Base-by-base conservation (phyloP, 1,284 basidiomycete genomes). In the Rhodotorula mucilaginosa region DNA sequence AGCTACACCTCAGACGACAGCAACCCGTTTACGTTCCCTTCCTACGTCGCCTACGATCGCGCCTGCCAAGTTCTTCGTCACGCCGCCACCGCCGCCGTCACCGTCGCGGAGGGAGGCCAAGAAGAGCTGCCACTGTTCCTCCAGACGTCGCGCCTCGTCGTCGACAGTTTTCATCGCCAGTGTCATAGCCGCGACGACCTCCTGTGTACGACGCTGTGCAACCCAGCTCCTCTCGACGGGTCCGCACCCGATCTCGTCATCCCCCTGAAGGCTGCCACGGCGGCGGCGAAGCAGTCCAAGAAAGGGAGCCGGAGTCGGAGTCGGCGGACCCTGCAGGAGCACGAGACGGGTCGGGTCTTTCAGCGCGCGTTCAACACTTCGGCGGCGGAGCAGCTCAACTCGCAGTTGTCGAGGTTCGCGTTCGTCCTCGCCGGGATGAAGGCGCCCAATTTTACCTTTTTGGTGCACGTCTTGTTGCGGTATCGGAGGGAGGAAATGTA, bases 301-400 rank as follows among this genome's bases (percentile, higher is more conserved):
- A 7, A 31, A 31, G 60, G 56, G 56, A 21, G 44, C 26, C 2
- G 16, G 52, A 26, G 29, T 21, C 49, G 5, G 16, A 16, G 19
- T 21, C 49, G 19, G 18, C 49, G 19, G 18, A 10, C 49, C 7
- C 5, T 4, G 3, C 19, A 18, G 19, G 51, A 52, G 51, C 29
- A 29, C 26, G 8, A 29, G 18, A 26, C 13, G 6, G 54, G 54
- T 8, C n/a, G 54, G 26, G 26, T 56, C 19, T 70, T 72, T n/a
- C 57, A 68, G 51, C 63, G 73, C 1, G 68, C 68, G 8, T 74
- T 72, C 68, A 72, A 72, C 49, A 74, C 70, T 1, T 64, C 67
- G n/a, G 70, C 73, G 2, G 73, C 73, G 1, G 73, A 74, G 48
- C 73, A 74, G 54, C 68, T 74, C 62, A 74, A 74, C 56, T 67